Percentiles rank a stretch among this genome's conserved stretches.
Conservation (phyloP, 306 rosid genomes). For the Alnus rubra region DNA sequence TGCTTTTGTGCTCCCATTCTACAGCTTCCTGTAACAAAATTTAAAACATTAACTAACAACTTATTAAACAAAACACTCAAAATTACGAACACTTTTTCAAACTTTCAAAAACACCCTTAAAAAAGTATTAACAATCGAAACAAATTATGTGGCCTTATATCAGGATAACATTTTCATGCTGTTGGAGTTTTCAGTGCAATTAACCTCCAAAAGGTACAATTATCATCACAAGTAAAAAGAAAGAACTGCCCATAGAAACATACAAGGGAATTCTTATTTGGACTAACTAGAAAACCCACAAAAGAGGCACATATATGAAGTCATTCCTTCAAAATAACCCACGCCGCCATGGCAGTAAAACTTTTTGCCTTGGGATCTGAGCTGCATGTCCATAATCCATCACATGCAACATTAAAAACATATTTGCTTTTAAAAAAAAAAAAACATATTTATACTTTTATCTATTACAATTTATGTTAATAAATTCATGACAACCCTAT, state of each 20-base stretch:
- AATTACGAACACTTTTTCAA: too few species aligned
- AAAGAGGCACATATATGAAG: too few species aligned
- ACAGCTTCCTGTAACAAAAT: conserved; percentile 57
- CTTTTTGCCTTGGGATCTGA: conserved; percentile 1
- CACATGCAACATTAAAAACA: neutral
- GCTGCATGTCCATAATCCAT: neutral
- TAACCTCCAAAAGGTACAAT: neutral
- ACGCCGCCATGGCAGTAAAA: neutral
- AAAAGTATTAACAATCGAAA: neutral
- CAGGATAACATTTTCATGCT: neutral
- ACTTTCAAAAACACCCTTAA: too few species aligned
- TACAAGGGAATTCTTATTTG: neutral
- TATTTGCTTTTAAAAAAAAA: neutral
- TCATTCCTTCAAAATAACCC: neutral
- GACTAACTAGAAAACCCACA: too few species aligned
- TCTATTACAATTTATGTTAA: too few species aligned
- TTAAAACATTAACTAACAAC: too few species aligned
- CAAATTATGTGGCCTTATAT: neutral
- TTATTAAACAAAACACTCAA: too few species aligned
- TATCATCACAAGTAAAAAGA: neutral
- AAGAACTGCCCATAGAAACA: neutral
- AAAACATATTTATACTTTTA: too few species aligned
- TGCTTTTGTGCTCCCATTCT: conserved; percentile 88
- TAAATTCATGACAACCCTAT: too few species aligned
- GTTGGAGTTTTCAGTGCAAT: too few species aligned